Percentiles rank a stretch among this genome's conserved stretches.
These are phyloP conservation scores for Sporothrix brunneoviolacea DNA, from an alignment of 2,329 filamentous ascomycete species.

Conservation along the genomic window DNA sequence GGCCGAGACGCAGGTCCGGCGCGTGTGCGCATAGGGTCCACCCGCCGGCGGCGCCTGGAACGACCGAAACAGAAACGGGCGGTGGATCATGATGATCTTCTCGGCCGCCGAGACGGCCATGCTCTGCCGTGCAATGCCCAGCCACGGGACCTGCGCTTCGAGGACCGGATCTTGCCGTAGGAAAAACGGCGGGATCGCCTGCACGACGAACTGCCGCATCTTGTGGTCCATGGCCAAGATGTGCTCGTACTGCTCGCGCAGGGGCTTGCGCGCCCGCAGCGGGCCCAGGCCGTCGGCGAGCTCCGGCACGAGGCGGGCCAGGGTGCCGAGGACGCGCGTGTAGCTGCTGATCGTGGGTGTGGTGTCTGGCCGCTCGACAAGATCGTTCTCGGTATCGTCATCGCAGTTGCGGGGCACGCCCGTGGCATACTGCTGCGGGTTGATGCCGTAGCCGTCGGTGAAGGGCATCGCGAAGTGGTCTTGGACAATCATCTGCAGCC, in stretches of 20 bases:
- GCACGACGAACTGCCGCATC: conserved; percentile 28
- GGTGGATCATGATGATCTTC: conserved; percentile 35
- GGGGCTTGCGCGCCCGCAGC: conserved; percentile 24
- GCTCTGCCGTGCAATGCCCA: conserved; percentile 28
- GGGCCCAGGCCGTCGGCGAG: conserved; percentile 27
- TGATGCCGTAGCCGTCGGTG: conserved; percentile 31
- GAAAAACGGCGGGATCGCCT: conserved; percentile 27
- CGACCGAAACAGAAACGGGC: conserved; percentile 28
- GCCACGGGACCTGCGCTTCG: conserved; percentile 25
- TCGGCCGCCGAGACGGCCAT: conserved; percentile 33
- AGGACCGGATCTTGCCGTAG: conserved; percentile 21
- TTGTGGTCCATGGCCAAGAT: conserved; percentile 27
- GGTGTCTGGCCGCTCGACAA: conserved; percentile 11
- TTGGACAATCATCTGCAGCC: conserved; percentile 32
- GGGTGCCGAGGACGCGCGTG: conserved; percentile 23
- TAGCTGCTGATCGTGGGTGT: conserved; percentile 21
- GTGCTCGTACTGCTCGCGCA: conserved; percentile 27
- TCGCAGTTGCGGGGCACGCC: conserved; percentile 26
- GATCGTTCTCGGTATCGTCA: conserved; percentile 26
- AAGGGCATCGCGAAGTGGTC: conserved; percentile 31
- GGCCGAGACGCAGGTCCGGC: conserved; percentile 29
- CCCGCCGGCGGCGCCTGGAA: conserved; percentile 20
- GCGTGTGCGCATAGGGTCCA: conserved; percentile 23
- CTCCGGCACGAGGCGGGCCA: conserved; percentile 27
- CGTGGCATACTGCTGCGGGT: conserved; percentile 28